Conservation (phyloP, 257 asterid species). For the Plantago elongata region DNA sequence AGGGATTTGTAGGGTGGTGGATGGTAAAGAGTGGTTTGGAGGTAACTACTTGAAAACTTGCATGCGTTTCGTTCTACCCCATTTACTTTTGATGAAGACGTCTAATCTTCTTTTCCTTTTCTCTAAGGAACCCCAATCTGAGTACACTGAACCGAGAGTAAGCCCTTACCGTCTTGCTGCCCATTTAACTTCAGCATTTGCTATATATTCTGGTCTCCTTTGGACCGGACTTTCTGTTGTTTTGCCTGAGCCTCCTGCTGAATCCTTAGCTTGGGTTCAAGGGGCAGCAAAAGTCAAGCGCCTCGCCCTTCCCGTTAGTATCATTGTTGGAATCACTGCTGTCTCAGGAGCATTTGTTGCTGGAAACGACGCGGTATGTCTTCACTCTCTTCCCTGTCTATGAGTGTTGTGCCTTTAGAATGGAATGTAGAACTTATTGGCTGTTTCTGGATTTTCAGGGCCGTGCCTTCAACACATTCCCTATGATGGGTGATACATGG, state of each 20-base stretch:
- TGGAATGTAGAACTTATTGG: constrained; percentile 12
- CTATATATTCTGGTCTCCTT: constrained; percentile 74
- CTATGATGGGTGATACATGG: constrained; percentile 92
- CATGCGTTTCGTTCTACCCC: not conserved
- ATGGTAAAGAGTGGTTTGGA: constrained; percentile 98
- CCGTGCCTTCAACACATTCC: constrained; percentile 89
- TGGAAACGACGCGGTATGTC: constrained; percentile 86
- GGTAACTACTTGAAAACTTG: constrained; percentile 42
- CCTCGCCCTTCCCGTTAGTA: constrained; percentile 70
- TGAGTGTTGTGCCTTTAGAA: constrained; percentile 4
- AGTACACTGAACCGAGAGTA: constrained; percentile 83
- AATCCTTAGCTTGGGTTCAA: constrained; percentile 71
- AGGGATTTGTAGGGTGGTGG: constrained; percentile 99
- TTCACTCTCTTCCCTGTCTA: constrained; percentile 12
- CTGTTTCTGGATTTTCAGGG: constrained; percentile 49
- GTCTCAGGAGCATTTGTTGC: constrained; percentile 98
- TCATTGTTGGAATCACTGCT: constrained; percentile 85
- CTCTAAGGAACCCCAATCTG: constrained; percentile 73
- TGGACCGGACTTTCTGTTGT: constrained; percentile 95
- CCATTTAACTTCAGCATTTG: constrained; percentile 93
- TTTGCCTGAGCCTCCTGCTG: constrained; percentile 95
- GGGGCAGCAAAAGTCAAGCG: constrained; percentile 87
- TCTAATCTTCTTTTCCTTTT: constrained; percentile 19
- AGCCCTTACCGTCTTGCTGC: constrained; percentile 97
- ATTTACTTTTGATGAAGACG: constrained; percentile 12